Conservation (phyloP, 768 basidiomycete species). For the Dioszegia hungarica region DNA sequence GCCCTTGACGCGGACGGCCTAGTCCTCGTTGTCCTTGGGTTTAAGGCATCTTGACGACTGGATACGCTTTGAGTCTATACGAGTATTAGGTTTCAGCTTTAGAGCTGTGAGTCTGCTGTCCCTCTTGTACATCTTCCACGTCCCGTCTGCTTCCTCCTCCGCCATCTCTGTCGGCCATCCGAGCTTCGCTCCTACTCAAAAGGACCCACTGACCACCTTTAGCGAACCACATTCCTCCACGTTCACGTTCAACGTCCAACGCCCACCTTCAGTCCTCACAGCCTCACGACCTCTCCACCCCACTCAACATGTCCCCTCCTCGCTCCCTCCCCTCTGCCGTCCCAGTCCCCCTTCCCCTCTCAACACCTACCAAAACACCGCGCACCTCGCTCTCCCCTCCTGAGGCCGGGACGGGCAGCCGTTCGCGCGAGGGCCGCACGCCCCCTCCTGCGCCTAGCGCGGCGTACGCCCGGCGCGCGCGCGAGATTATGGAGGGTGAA, state of each 20-base stretch:
- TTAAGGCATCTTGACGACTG: too few relatives aligned
- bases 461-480: slow-evolving; percentile 54
- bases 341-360: background rate
- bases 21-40: too few relatives aligned
- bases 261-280: background rate
- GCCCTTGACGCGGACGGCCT: too few relatives aligned
- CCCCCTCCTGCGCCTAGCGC: slow-evolving; percentile 40
- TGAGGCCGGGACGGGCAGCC: background rate
- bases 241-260: background rate
- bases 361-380: background rate
- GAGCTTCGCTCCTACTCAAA: too few relatives aligned
- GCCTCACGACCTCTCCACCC: background rate
- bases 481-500: slow-evolving; percentile 78
- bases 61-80: too few relatives aligned
- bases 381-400: slow-evolving; percentile 2
- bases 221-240: background rate
- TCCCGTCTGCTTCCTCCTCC: background rate
- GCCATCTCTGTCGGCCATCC: background rate
- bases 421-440: slow-evolving; percentile 25
- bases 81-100: too few relatives aligned
- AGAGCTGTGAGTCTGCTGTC: too few relatives aligned
- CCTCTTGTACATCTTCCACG: too few relatives aligned
- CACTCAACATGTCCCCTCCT: slow-evolving; percentile 3
- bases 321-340: background rate
- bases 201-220: too few relatives aligned